Percentiles rank a stretch among this genome's conserved stretches.
These are phyloP conservation scores for Lipomyces lipofer DNA, from an alignment of 805 yeast species.

Conservation along the genomic window DNA sequence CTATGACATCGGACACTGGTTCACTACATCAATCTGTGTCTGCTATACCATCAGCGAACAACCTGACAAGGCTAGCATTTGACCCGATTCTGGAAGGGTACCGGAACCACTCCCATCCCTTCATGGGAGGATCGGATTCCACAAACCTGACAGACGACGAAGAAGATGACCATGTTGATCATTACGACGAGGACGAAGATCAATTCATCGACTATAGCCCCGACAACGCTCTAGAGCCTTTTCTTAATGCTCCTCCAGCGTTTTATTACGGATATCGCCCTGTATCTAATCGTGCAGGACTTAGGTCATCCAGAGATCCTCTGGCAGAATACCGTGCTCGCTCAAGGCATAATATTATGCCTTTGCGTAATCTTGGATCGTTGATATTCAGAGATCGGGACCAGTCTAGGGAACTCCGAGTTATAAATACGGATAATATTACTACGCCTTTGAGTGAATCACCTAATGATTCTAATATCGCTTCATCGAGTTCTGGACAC, in stretches of 20 bases:
- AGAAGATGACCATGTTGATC: constrained; percentile 2
- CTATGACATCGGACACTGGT: constrained; percentile 6
- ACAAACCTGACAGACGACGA: constrained; percentile 5
- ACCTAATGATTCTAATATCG: not conserved
- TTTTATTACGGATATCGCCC: no score
- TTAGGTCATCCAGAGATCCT: not conserved
- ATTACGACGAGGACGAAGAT: constrained; percentile 2
- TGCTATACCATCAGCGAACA: constrained; percentile 4
- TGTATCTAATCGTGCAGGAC: no score
- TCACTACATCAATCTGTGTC: no score
- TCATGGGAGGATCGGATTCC: not conserved
- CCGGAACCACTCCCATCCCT: constrained; percentile 2
- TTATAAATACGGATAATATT: constrained; percentile 24
- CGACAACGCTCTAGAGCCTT: not conserved
- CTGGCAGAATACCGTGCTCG: not conserved
- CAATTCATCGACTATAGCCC: not conserved
- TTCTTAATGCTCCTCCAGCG: not conserved
- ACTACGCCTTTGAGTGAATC: not conserved
- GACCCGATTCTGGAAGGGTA: constrained; percentile 2
- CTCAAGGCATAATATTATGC: not conserved
- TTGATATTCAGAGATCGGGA: not conserved
- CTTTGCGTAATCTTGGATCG: not conserved
- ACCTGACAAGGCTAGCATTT: not conserved
- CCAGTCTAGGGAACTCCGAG: constrained; percentile 7
- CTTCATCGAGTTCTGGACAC: no score